Conservation (phyloP, 2,329 filamentous ascomycete genomes). For the Diaporthe destruens region DNA sequence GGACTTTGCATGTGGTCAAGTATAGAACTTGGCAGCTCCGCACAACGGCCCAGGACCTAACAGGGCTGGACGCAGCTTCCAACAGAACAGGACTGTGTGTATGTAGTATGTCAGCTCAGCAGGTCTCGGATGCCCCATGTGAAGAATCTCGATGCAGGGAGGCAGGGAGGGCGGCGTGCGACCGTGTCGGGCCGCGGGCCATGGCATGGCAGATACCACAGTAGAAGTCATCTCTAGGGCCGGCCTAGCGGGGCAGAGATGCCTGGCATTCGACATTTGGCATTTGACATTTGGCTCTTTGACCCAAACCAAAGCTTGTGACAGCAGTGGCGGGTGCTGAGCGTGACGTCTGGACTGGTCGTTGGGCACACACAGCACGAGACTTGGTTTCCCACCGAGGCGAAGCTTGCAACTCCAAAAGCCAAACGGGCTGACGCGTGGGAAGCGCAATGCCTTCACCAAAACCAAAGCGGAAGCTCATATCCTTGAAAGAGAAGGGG, state of each 20-base stretch:
- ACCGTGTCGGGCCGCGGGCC: conserved; percentile 26
- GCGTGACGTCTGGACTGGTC: too few species aligned
- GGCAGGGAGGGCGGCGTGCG: conserved; percentile 21
- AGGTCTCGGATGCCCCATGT: neutral
- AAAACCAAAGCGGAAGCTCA: conserved; percentile 7
- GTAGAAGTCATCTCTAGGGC: neutral
- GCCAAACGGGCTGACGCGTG: conserved; percentile 19
- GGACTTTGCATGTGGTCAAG: conserved; percentile 3
- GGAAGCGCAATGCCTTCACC: conserved; percentile 2
- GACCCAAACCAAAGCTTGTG: conserved; percentile 20
- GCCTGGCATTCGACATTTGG: neutral
- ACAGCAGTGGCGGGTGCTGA: neutral
- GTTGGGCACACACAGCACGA: neutral
- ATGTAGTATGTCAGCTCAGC: too few species aligned
- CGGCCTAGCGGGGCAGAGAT: neutral
- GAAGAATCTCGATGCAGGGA: conserved; percentile 28
- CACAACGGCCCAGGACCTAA: neutral
- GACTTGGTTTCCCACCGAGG: neutral
- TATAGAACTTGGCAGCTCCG: conserved; percentile 12
- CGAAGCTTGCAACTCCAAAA: neutral
- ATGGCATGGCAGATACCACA: neutral
- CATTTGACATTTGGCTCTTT: conserved; percentile 11
- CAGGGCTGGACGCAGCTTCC: neutral
- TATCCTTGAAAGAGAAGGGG: neutral
- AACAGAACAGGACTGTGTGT: too few species aligned